These are phyloP conservation scores for Fagopyrum esculentum DNA, from an alignment of 148 eudicot species.

Conservation along the genomic window DNA sequence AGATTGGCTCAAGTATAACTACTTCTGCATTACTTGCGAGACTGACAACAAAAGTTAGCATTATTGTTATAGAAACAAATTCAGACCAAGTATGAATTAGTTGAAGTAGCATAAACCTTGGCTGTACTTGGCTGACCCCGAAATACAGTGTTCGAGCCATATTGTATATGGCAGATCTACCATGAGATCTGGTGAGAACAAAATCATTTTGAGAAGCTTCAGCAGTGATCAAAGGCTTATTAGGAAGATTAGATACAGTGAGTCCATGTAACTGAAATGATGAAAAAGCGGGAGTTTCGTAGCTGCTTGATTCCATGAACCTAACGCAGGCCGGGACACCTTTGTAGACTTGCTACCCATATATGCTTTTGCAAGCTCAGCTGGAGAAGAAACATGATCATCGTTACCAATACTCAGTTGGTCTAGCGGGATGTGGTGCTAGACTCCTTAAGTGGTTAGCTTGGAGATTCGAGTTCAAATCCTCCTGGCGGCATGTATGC, in stretches of 20 bases:
- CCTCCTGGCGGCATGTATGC: too few species aligned
- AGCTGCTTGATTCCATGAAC: slow-evolving; percentile 33
- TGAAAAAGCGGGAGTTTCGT: slow-evolving; percentile 27
- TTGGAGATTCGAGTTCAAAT: too few species aligned
- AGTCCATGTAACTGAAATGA: slow-evolving; percentile 26
- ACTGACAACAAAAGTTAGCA: too few species aligned
- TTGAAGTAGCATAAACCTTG: slow-evolving; percentile 27
- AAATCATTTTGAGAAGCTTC: slow-evolving; percentile 47
- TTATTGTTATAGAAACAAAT: too few species aligned
- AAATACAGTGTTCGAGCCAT: slow-evolving; percentile 91
- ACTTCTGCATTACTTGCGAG: too few species aligned
- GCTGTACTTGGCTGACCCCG: slow-evolving; percentile 34
- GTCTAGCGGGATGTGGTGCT: too few species aligned
- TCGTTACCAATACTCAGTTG: too few species aligned
- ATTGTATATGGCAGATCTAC: slow-evolving; percentile 73
- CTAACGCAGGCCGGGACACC: slow-evolving; percentile 44
- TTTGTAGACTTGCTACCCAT: slow-evolving; percentile 65
- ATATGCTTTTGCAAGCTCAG: slow-evolving; percentile 95
- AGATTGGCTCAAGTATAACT: too few species aligned
- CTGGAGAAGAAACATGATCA: slow-evolving; percentile 72
- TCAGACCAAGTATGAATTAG: too few species aligned
- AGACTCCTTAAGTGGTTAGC: too few species aligned
- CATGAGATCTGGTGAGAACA: slow-evolving; percentile 64
- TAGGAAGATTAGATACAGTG: slow-evolving; percentile 25
- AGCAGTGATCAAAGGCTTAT: slow-evolving; percentile 26